Evolutionary conservation across 192 early-diverging fungal genomes (phyloP), one percentile per base, ranked within the genome.

Genomic region (Podila epigama): DNA sequence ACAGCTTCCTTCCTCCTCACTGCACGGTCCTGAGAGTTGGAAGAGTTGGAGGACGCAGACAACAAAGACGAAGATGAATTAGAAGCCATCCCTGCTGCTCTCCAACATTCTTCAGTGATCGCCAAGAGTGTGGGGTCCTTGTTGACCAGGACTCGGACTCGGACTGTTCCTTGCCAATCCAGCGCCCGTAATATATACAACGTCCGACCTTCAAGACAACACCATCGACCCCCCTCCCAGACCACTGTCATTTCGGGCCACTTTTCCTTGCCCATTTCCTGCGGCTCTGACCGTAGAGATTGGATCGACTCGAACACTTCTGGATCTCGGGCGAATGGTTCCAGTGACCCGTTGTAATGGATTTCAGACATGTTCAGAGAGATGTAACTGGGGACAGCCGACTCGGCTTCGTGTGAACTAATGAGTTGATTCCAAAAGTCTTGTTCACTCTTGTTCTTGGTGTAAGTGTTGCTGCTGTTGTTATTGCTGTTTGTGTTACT

Each of bases 241-340:
- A 77, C 65, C 37, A 77, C 66, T 35, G 73, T 77, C 73, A 77
- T 77, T 5, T 56, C 60, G 9, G 73, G 73, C 40, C 73, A 77
- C n/a, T 48, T 48, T 42, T 77, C 73, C 40, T 77, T 77, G 37
- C 60, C 31, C 73, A 77, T 53, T n/a, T 77, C 73, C 36, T 58
- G 54, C 40, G 44, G 58, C 28, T 66, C 73, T 1, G 60, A 42
- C 39, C 61, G 57, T 2, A 77, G 42, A n/a, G 37, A 60, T 20
- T 36, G 41, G 37, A 77, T 60, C 8, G 61, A 44, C 28, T 63
- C 53, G 28, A 48, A 57, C 12, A 77, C 60, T 44, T 77, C 73
- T 16, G 55, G 8, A 33, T 77, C 73, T 20, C 51, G 36, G 3
- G 62, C 66, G 33, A 77, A 77, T 31, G 51, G 44, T 1, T 68